These are phyloP conservation scores for Saccharomycopsis sp. DNA, from an alignment of 805 yeast species.

Conservation along the genomic window DNA sequence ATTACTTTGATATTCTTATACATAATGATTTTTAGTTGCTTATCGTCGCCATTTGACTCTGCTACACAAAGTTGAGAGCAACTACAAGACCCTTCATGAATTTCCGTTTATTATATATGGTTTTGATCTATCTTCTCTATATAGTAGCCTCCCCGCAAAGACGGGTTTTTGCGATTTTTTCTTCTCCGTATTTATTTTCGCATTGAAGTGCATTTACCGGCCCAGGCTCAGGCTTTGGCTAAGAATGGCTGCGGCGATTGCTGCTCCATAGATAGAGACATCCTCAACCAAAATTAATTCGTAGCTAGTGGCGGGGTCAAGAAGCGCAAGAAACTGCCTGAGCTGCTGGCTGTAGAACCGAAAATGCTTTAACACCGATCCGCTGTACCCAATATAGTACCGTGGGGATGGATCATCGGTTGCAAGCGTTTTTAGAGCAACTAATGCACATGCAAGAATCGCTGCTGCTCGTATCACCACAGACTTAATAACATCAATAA, in stretches of 20 bases:
- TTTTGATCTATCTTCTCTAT: background rate
- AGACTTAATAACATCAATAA: constrained; percentile 3
- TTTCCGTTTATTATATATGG: too few relatives aligned
- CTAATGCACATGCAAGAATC: constrained; percentile 7
- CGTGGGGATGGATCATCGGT: background rate
- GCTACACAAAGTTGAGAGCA: too few relatives aligned
- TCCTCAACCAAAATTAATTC: constrained; percentile 9
- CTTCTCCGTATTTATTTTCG: background rate
- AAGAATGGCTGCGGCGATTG: constrained; percentile 10
- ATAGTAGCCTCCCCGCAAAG: background rate
- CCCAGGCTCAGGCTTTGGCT: background rate
- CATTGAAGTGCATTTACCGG: background rate
- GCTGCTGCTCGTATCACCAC: constrained; percentile 15
- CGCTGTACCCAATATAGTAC: constrained; percentile 11
- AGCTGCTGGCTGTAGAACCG: constrained; percentile 6
- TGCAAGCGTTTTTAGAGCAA: constrained; percentile 2
- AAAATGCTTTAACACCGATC: constrained; percentile 16
- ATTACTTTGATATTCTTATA: constrained; percentile 25
- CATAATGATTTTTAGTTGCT: background rate
- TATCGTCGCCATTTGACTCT: too few relatives aligned
- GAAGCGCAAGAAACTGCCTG: constrained; percentile 1
- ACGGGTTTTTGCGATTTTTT: background rate
- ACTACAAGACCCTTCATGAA: too few relatives aligned
- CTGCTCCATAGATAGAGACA: constrained; percentile 16
- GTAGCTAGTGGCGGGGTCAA: background rate